Evolutionary conservation across 73 alveolate species (phyloP).

Genomic region (Chromera velia): DNA sequence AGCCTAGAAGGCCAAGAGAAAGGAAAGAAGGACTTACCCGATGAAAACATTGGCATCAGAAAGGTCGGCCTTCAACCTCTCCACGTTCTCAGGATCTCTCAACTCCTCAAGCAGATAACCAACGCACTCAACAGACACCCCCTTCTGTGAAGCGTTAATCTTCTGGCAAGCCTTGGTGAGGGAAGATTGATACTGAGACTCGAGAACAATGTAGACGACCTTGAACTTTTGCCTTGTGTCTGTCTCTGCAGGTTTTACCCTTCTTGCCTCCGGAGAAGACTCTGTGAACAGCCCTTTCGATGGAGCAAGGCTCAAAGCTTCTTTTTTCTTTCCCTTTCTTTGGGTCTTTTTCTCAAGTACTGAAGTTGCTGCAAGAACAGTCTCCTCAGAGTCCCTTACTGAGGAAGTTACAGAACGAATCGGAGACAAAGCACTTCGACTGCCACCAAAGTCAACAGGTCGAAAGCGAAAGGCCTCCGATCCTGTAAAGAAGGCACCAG

Average conservation of each 20-base stretch:
- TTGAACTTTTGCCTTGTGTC: neutral
- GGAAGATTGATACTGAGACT: conserved; percentile 43
- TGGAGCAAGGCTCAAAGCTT: too few relatives aligned
- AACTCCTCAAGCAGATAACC: conserved; percentile 40
- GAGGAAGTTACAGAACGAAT: too few relatives aligned
- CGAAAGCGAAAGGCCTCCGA: too few relatives aligned
- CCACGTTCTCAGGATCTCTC: neutral
- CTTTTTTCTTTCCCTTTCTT: too few relatives aligned
- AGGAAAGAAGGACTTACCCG: too few relatives aligned
- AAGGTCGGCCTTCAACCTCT: neutral
- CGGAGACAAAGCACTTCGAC: too few relatives aligned
- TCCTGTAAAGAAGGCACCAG: too few relatives aligned
- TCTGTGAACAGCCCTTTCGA: neutral
- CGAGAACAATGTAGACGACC: conserved; percentile 45
- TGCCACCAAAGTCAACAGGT: too few relatives aligned
- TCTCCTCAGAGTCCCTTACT: too few relatives aligned
- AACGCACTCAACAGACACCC: conserved; percentile 46
- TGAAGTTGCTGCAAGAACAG: too few relatives aligned
- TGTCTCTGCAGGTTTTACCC: neutral
- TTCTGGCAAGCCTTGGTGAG: conserved; percentile 26
- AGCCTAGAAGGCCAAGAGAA: too few relatives aligned
- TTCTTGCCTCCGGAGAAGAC: neutral
- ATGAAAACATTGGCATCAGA: neutral
- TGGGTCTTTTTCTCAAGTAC: too few relatives aligned
- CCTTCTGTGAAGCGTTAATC: conserved; percentile 38